A percentile compares a stretch with the other conserved stretches of the same genome.
phyloP scores from a whole-genome alignment of 768 basidiomycete genomes.

The Boletus subcaerulescens region DNA sequence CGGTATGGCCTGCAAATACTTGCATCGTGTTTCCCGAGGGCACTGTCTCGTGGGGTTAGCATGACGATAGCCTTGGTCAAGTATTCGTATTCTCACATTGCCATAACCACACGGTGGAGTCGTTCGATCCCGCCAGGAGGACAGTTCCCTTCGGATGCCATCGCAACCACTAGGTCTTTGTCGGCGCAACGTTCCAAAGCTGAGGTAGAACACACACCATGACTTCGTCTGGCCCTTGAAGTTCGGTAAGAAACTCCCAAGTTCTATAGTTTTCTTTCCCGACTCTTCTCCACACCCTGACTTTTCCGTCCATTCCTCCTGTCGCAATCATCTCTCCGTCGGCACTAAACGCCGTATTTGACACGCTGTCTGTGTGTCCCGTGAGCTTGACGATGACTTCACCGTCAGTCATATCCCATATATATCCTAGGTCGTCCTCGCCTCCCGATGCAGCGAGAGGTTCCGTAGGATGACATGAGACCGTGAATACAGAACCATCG shows the following conservation, averaged over 20 bases:
- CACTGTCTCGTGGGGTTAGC: slow-evolving; percentile 47
- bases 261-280: slow-evolving; percentile 66
- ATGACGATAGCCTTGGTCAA: neutral
- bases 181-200: neutral
- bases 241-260: slow-evolving; percentile 94
- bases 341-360: slow-evolving; percentile 68
- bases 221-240: slow-evolving; percentile 95
- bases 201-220: slow-evolving; percentile 57
- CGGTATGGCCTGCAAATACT: slow-evolving; percentile 89
- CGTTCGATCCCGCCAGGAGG: slow-evolving; percentile 88
- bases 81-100: slow-evolving; percentile 67
- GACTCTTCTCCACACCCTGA: slow-evolving; percentile 88
- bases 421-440: slow-evolving; percentile 91
- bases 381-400: slow-evolving; percentile 80
- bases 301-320: slow-evolving; percentile 97
- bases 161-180: slow-evolving; percentile 66
- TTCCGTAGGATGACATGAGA: slow-evolving; percentile 78
- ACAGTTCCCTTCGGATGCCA: slow-evolving; percentile 96
- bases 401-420: slow-evolving; percentile 86
- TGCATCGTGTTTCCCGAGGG: slow-evolving; percentile 95
- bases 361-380: slow-evolving; percentile 92
- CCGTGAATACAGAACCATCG: slow-evolving; percentile 73
- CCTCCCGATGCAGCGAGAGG: slow-evolving; percentile 89
- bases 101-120: slow-evolving; percentile 96
- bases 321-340: slow-evolving; percentile 95